Percentiles rank a stretch among this genome's conserved stretches.
These are phyloP conservation scores for Diaporthe amygdali DNA, from an alignment of 2,329 filamentous ascomycete species.

Conservation along the genomic window DNA sequence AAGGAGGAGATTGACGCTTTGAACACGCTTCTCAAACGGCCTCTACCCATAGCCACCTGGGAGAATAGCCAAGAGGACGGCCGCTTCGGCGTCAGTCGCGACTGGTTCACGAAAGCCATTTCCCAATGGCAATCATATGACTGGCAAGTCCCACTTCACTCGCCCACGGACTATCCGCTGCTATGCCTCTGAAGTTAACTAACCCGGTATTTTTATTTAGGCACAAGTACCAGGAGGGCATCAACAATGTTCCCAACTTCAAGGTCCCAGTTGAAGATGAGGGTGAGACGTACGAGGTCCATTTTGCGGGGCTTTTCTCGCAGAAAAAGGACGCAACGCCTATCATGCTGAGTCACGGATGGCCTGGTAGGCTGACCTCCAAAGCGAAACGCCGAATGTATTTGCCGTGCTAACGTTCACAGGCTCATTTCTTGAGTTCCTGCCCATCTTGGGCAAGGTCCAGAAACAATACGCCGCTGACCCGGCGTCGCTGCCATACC, in stretches of 20 bases:
- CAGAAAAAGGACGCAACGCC: constrained; percentile 53
- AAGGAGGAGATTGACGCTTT: background rate
- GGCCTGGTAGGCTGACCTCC: constrained; percentile 42
- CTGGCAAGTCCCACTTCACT: background rate
- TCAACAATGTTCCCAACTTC: constrained; percentile 58
- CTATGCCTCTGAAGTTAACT: background rate
- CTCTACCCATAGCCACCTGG: background rate
- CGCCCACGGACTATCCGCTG: background rate
- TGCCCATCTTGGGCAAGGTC: constrained; percentile 54
- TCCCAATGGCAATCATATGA: background rate
- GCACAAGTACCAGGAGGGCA: constrained; percentile 40
- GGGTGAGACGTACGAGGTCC: constrained; percentile 44
- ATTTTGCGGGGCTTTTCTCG: constrained; percentile 62
- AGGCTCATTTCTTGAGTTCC: constrained; percentile 58
- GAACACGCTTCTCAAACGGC: background rate
- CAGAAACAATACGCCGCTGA: constrained; percentile 52
- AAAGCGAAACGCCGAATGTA: background rate
- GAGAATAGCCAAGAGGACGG: background rate
- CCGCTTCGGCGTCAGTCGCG: background rate
- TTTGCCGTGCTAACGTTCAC: background rate
- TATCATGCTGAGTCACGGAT: constrained; percentile 58
- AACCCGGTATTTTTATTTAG: constrained; percentile 28
- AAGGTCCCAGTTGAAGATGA: constrained; percentile 44
- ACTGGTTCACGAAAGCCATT: background rate
- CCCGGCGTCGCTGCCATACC: constrained; percentile 52